Conservation (phyloP, 768 basidiomycete species). For the Suillus placidus region DNA sequence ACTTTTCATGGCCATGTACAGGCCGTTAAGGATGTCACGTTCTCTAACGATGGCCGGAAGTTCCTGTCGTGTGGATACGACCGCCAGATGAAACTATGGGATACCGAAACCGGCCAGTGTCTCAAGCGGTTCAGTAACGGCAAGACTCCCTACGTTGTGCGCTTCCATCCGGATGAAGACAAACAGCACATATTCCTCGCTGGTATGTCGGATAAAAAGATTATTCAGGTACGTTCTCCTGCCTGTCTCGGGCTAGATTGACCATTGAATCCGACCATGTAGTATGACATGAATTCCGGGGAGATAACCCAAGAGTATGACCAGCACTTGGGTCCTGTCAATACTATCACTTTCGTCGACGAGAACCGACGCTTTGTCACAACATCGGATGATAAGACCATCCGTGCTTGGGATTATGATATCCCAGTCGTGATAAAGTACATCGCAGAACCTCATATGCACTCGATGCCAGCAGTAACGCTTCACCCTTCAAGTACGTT, state of each 20-base stretch:
- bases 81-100: constrained; percentile 98
- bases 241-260: constrained; percentile 5
- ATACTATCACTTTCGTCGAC: constrained; percentile 98
- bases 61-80: constrained; percentile 96
- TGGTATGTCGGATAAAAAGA: constrained; percentile 99
- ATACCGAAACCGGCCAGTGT: constrained; percentile 98
- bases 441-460: constrained; percentile 99
- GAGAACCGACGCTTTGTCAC: constrained; percentile 97
- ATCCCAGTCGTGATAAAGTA: constrained; percentile 99
- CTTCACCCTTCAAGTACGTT: constrained; percentile 90
- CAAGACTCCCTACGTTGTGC: constrained; percentile 94
- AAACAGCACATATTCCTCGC: constrained; percentile 96
- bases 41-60: constrained; percentile 88
- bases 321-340: constrained; percentile 97
- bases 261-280: neutral
- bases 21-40: constrained; percentile 94
- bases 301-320: constrained; percentile 99
- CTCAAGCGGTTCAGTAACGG: constrained; percentile 96
- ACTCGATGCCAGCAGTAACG: constrained; percentile 98
- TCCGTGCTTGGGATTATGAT: constrained; percentile 99
- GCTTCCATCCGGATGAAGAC: constrained; percentile 95
- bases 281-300: constrained; percentile 95
- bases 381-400: constrained; percentile 98
- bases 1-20: constrained; percentile 98
- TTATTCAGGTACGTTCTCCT: constrained; percentile 76